Evolutionary conservation across 2,329 filamentous ascomycete species (phyloP), one percentile per base, ranked within the genome.

Genomic region (Pseudocercospora fijiensis): DNA sequence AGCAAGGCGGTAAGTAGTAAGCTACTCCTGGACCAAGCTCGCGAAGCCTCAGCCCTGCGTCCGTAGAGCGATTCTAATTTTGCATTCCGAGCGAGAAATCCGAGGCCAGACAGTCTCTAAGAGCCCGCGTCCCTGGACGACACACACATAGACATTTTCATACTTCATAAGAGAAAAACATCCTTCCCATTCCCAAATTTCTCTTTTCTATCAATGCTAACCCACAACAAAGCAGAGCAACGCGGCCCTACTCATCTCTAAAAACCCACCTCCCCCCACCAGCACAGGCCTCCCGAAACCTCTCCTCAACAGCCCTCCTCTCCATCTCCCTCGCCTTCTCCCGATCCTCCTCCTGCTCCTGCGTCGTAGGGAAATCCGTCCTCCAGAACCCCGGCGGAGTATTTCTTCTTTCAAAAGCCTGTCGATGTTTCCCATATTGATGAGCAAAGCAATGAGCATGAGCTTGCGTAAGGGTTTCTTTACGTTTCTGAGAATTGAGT

Each of bases 351-450:
- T 85, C 81, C 27, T 88, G 78, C 76, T 97, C 91, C 75, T 98
- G 95, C 1, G 95, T 97, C 26, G 81, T 87, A 1, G 94, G 93
- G 75, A 99, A 96, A 70, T 96, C 94, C 1, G 89, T 85, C 60
- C 91, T 84, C 95, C 95, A 99, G 75, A 91, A 98, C 0, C 92
- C 93, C 1, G 92, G 91, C 11, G 95, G 93, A 9, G 90, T 91
- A 51, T 80, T 82, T 66, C 85, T 83, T 57, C 92, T 85, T 64
- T 88, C 85, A 76, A 89, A 92, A 27, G 87, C 83, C 70, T 94
- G 85, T 61, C 90, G 84, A 77, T 97, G 93, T 74, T 84, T 91
- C 5, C 92, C 92, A 75, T 86, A 87, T 65, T 85, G 84, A 72
- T 93, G 88, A 1, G 93, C 90, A 67, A 96, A 80, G 56, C 88